These are phyloP conservation scores for Nitzschia inconspicua DNA, from an alignment of 108 stramenopile species.

Conservation along the genomic window DNA sequence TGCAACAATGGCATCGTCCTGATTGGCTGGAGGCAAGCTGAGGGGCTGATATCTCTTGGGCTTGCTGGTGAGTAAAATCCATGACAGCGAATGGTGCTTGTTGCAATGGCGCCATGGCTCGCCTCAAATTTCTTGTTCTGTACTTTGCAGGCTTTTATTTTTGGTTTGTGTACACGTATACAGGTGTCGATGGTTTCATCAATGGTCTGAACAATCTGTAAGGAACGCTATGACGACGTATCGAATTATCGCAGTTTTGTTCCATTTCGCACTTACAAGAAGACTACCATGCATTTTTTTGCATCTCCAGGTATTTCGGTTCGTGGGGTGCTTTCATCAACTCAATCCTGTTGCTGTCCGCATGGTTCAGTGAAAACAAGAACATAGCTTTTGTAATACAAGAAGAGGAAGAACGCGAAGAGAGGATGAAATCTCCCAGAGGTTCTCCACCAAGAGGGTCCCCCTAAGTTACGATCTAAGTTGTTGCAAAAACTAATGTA, in stretches of 20 bases:
- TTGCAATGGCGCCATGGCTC: too few relatives aligned
- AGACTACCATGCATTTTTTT: not conserved
- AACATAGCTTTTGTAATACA: slow-evolving; percentile 11
- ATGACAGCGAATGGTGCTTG: too few relatives aligned
- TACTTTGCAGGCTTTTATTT: slow-evolving; percentile 17
- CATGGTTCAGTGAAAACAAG: slow-evolving; percentile 59
- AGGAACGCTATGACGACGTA: not conserved
- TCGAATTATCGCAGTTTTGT: not conserved
- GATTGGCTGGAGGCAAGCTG: slow-evolving; percentile 37
- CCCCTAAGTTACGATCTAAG: too few relatives aligned
- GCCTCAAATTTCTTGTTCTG: too few relatives aligned
- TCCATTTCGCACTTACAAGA: not conserved
- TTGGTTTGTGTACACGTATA: slow-evolving; percentile 31
- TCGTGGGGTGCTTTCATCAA: slow-evolving; percentile 52
- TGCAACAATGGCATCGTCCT: slow-evolving; percentile 6
- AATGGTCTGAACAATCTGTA: slow-evolving; percentile 37
- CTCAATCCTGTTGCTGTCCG: slow-evolving; percentile 35
- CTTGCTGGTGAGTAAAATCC: slow-evolving; percentile 7
- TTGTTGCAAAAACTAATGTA: too few relatives aligned
- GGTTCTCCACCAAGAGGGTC: too few relatives aligned
- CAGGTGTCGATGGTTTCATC: slow-evolving; percentile 46
- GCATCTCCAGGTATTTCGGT: slow-evolving; percentile 37
- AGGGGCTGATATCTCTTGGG: slow-evolving; percentile 19
- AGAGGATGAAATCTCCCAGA: too few relatives aligned
- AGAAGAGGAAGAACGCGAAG: slow-evolving; percentile 1